Evolutionary conservation across 305 asterid species (phyloP), one percentile per base, ranked within the genome.

Genomic region (Ruellia speciosa): DNA sequence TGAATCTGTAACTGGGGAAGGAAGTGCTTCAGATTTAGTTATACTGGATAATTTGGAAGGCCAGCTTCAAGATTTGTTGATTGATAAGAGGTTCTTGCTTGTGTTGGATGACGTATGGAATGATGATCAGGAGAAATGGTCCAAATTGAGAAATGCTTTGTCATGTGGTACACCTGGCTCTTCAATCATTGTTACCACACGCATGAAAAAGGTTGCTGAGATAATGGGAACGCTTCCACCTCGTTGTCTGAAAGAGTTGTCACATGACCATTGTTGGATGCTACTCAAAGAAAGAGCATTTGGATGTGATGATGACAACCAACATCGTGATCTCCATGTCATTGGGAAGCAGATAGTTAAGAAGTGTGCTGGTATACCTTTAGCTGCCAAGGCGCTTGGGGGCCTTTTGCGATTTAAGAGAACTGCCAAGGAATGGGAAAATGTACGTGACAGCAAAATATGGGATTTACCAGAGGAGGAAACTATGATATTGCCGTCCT

Each of bases 361-460:
- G 24, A 70, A 65, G n/a, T 70, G 71, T 18, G 28, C 7, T 4
- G 77, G 73, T 11, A 67, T 67, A 24, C 77, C 77, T 1, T 12
- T 72, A 9, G 76, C 72, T 24, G 68, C 66, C 12, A 52, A 54
- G 46, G 66, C n/a, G 9, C 65, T 69, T 17, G 70, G 74, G 35
- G 76, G 71, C 2, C 53, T 66, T 31, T 28, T 71, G 0, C 62
- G 68, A 4, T 66, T 67, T 11, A 63, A 58, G 37, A 66, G 63
- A 54, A 49, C n/a, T 14, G 57, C 40, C 39, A 33, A 19, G 0
- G 65, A 63, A 14, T 71, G 76, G 76, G 11, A 24, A 24, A 16
- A 48, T 35, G 62, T 71, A 2, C 43, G 48, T 19, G 54, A 56
- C 50, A 61, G 71, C 50, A 60, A 61, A 46, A 18, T 59, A 12